phyloP scores from a whole-genome alignment of 2,329 filamentous ascomycete genomes.

The Alternaria viburni region DNA sequence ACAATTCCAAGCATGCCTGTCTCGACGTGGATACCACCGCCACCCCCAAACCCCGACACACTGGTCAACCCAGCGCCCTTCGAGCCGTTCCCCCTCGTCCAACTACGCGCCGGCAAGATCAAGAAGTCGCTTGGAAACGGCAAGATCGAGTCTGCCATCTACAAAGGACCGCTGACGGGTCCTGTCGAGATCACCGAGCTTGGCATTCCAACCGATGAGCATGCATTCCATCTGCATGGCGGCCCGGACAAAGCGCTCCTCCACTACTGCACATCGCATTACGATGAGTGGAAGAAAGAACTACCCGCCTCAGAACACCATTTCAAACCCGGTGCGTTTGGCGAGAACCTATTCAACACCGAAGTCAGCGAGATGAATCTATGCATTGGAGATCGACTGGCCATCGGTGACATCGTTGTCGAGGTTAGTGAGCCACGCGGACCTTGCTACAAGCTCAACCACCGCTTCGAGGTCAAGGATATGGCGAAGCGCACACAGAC shows the following conservation, averaged over 20 bases:
- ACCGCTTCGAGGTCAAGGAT: conserved; percentile 68
- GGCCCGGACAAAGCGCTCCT: conserved; percentile 69
- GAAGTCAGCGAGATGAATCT: conserved; percentile 68
- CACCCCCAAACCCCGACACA: conserved; percentile 26
- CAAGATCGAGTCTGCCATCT: conserved; percentile 61
- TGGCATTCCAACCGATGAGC: conserved; percentile 66
- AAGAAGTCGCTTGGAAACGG: conserved; percentile 60
- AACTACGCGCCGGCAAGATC: conserved; percentile 65
- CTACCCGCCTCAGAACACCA: conserved; percentile 58
- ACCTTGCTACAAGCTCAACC: conserved; percentile 73
- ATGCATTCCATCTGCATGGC: conserved; percentile 67
- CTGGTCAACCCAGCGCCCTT: conserved; percentile 33
- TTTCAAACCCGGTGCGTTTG: conserved; percentile 66
- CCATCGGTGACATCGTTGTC: conserved; percentile 58
- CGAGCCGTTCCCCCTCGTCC: conserved; percentile 57
- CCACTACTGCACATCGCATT: conserved; percentile 66
- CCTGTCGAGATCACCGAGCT: conserved; percentile 56
- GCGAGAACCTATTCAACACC: conserved; percentile 67
- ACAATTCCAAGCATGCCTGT: conserved; percentile 20
- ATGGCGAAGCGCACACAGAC: conserved; percentile 66
- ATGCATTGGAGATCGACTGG: conserved; percentile 68
- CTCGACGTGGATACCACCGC: conserved; percentile 28
- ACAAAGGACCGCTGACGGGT: conserved; percentile 56
- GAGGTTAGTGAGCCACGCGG: conserved; percentile 68
- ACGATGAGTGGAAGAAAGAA: conserved; percentile 60